Conservation (phyloP, 176 grass and related monocot genomes). For the Melocanna baccifera region DNA sequence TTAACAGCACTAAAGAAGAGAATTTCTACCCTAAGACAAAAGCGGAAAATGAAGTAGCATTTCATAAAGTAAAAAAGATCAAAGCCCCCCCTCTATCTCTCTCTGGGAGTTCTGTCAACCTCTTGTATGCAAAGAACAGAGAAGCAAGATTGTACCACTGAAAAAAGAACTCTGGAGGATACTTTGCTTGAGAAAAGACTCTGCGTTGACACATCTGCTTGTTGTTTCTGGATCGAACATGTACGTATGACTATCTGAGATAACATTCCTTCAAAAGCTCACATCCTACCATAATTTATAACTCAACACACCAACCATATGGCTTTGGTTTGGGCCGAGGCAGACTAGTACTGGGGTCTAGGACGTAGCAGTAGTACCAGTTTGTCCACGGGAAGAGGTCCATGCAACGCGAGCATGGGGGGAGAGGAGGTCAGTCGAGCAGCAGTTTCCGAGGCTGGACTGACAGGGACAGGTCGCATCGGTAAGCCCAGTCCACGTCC, state of each 20-base stretch:
- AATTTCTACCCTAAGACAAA: neutral
- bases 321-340: neutral
- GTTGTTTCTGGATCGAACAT: no score
- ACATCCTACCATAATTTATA: no score
- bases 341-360: no score
- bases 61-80: neutral
- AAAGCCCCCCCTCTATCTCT: neutral
- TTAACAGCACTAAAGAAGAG: neutral
- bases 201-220: neutral
- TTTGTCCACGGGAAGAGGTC: neutral
- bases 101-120: neutral
- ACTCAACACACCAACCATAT: no score
- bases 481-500: neutral
- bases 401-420: neutral
- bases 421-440: neutral
- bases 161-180: neutral
- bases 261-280: no score
- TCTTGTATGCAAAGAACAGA: neutral
- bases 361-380: no score
- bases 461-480: slow-evolving; percentile 19
- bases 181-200: slow-evolving; percentile 6
- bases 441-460: neutral
- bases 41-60: neutral
- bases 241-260: no score
- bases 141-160: neutral